These are phyloP conservation scores for Achlya hypogyna DNA, from an alignment of 352 stramenopile genomes.

Conservation along the genomic window DNA sequence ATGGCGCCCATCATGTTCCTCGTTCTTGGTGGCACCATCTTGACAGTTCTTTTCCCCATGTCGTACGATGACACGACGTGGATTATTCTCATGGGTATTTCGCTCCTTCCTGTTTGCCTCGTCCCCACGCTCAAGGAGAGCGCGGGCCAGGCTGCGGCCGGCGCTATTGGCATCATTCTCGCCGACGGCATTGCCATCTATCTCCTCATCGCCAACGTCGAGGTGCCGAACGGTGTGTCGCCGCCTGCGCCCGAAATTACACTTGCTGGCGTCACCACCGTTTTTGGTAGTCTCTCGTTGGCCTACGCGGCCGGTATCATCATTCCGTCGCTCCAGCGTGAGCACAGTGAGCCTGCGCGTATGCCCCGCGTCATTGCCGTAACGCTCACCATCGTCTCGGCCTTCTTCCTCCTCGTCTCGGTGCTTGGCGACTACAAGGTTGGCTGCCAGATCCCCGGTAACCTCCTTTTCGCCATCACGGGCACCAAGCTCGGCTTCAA, in stretches of 20 bases:
- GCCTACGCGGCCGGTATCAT: slow-evolving; percentile 42
- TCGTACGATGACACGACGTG: slow-evolving; percentile 41
- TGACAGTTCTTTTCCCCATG: slow-evolving; percentile 39
- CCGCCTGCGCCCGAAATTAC: slow-evolving; percentile 13
- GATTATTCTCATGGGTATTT: slow-evolving; percentile 56
- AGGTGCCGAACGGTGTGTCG: neutral
- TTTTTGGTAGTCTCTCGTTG: slow-evolving; percentile 19
- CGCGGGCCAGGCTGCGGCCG: slow-evolving; percentile 44
- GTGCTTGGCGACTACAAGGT: slow-evolving; percentile 13
- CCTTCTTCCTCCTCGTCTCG: slow-evolving; percentile 21
- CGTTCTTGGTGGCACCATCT: slow-evolving; percentile 24
- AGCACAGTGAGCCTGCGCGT: slow-evolving; percentile 33
- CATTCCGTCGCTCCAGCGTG: slow-evolving; percentile 18
- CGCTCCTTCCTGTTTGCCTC: slow-evolving; percentile 38
- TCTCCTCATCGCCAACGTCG: slow-evolving; percentile 4
- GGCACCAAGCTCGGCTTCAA: slow-evolving; percentile 20
- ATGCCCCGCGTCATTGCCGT: slow-evolving; percentile 54
- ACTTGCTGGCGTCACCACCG: neutral
- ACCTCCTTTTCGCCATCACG: slow-evolving; percentile 22
- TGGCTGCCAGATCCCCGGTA: slow-evolving; percentile 23
- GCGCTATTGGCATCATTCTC: slow-evolving; percentile 48
- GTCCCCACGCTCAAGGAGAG: slow-evolving; percentile 56
- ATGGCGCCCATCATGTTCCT: slow-evolving; percentile 27
- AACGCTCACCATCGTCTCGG: slow-evolving; percentile 51
- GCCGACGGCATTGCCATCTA: slow-evolving; percentile 36